phyloP scores from a whole-genome alignment of 2,329 filamentous ascomycete species.

The Aspergillus brunneoviolaceus region DNA sequence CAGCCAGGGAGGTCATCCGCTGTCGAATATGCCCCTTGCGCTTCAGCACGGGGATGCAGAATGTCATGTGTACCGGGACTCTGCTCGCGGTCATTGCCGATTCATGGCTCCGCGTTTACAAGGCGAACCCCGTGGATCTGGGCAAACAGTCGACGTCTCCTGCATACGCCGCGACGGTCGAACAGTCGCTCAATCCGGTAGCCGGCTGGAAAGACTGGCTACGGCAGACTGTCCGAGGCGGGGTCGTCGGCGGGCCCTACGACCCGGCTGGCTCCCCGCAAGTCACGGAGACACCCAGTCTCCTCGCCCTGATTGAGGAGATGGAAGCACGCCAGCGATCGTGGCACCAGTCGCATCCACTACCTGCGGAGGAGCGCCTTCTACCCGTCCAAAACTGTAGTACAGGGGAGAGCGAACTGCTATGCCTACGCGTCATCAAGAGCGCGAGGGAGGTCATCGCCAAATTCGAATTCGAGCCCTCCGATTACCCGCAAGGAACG shows the following conservation, averaged over 20 bases:
- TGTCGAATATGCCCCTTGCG: constrained; percentile 43
- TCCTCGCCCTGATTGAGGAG: constrained; percentile 41
- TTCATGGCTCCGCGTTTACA: constrained; percentile 43
- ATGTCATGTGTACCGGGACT: constrained; percentile 48
- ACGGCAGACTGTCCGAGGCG: constrained; percentile 35
- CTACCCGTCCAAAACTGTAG: not conserved
- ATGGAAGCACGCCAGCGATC: constrained; percentile 44
- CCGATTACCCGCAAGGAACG: constrained; percentile 34
- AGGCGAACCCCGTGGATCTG: constrained; percentile 37
- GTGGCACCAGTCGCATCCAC: constrained; percentile 39
- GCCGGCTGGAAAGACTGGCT: constrained; percentile 42
- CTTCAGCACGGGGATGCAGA: constrained; percentile 45
- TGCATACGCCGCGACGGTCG: constrained; percentile 29
- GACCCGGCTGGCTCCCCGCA: constrained; percentile 27
- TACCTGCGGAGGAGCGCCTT: constrained; percentile 14
- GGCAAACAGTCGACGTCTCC: constrained; percentile 35
- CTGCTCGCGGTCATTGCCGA: constrained; percentile 47
- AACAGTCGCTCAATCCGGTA: constrained; percentile 26
- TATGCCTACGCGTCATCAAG: constrained; percentile 37
- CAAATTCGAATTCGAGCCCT: constrained; percentile 36
- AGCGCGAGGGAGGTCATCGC: constrained; percentile 35
- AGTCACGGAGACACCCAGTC: constrained; percentile 33
- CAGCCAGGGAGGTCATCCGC: constrained; percentile 43
- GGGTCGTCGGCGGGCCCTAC: constrained; percentile 34
- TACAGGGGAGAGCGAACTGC: constrained; percentile 28